A percentile compares a stretch with the other conserved stretches of the same genome.
These are phyloP conservation scores for Vanderwaltozyma yarrowii DNA, from an alignment of 805 yeast species.

Conservation along the genomic window DNA sequence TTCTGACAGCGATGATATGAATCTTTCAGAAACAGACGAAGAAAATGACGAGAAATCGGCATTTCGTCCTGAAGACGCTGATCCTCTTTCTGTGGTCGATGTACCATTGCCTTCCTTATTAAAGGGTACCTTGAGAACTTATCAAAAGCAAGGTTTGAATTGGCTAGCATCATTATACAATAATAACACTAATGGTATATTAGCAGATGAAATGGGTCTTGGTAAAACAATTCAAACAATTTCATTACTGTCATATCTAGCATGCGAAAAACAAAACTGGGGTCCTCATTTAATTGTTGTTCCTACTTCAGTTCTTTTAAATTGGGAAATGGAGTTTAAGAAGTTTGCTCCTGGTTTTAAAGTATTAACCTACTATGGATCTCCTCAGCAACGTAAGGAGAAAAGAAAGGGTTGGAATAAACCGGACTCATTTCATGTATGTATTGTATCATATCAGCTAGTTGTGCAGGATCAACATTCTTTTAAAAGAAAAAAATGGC, in stretches of 20 bases:
- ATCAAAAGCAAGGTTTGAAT: constrained; percentile 92
- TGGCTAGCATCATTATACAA: constrained; percentile 94
- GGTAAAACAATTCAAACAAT: constrained; percentile 97
- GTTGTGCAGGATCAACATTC: constrained; percentile 97
- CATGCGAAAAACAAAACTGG: constrained; percentile 92
- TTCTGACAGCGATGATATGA: neutral
- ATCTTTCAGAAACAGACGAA: constrained; percentile 8
- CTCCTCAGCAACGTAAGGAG: constrained; percentile 92
- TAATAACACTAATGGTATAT: constrained; percentile 87
- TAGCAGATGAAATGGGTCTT: constrained; percentile 98
- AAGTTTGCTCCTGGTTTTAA: constrained; percentile 97
- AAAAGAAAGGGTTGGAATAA: constrained; percentile 97
- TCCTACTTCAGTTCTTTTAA: constrained; percentile 93
- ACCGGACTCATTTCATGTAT: constrained; percentile 90
- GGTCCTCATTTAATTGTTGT: constrained; percentile 97
- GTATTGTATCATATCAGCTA: constrained; percentile 92
- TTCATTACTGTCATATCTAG: constrained; percentile 72
- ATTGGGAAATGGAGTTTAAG: constrained; percentile 99
- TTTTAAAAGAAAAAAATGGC: constrained; percentile 88
- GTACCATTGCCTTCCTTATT: constrained; percentile 71
- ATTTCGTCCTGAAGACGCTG: constrained; percentile 2
- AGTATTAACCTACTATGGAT: constrained; percentile 89
- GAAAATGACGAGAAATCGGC: constrained; percentile 3
- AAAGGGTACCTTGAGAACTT: constrained; percentile 75
- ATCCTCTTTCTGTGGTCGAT: constrained; percentile 42